Base-by-base conservation (phyloP, 2,329 filamentous ascomycete species). In the Orbilia javanica region DNA sequence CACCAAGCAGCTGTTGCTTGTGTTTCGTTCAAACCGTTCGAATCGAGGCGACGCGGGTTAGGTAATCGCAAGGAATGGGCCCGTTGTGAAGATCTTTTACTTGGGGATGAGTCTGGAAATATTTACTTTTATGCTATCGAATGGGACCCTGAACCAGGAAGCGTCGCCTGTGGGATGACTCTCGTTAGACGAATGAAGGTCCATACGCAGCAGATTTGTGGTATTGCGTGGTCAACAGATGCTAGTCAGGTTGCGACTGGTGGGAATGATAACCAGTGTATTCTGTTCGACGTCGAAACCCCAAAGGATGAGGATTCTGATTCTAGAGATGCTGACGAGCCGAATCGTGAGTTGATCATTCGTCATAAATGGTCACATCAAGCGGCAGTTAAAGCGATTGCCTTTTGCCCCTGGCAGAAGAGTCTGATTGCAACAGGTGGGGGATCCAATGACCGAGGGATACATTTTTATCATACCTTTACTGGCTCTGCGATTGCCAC, bases 331-430 rank as follows among this genome's bases (percentile, higher is more conserved):
- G 11, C 78, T 83, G 15, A 80, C 80, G 6, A 84, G 83, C 11
- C 83, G 82, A 34, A 85, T 88, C 22, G 85, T 87, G 18, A 84
- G 86, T 25, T 84, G 93, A 27, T 85, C 85, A 1, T 82, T 85
- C 4, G 89, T 89, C 90, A 97, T 83, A 88, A 88, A 34, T 96
- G 93, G 89, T 84, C 87, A 10, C 93, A 99, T 83, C 89, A 89
- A 27, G 95, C 95, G 0, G 96, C 96, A 1, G 92, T 98, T 80
- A 99, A 99, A 84, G 96, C 96, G 34, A 96, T 98, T 81, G 94
- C 96, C 1, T 98, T 98, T 84, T 97, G 95, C 79, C 95, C 96
- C 0, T 99, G 94, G 95, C 92, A 95, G 71, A 89, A 92, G 25
- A 92, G 91, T 2, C 87, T 99, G 3, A 85, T 99, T 44, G 96